These are phyloP conservation scores for Discostella stelligera DNA, from an alignment of 352 stramenopile species.

Conservation along the genomic window DNA sequence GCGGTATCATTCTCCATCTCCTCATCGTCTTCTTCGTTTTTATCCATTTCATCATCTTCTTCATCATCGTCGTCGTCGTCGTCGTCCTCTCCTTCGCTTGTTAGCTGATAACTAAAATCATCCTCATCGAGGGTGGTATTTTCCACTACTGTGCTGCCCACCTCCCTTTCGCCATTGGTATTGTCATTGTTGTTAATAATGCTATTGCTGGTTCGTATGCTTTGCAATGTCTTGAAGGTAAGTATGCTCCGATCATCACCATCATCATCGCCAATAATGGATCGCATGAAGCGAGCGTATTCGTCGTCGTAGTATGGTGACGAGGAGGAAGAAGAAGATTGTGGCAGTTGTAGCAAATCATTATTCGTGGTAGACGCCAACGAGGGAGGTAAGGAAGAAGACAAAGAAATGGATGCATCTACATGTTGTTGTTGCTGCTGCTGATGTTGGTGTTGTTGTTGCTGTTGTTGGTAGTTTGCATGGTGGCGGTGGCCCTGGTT, in stretches of 20 bases:
- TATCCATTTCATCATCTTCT: conserved; percentile 7
- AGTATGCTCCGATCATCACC: conserved; percentile 22
- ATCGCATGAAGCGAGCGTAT: conserved; percentile 48
- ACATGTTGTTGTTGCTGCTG: too few relatives aligned
- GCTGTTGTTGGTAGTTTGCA: background rate
- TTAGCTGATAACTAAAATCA: conserved; percentile 32
- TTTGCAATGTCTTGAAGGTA: conserved; percentile 38
- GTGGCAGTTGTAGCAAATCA: background rate
- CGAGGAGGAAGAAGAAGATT: conserved; percentile 4
- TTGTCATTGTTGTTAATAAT: conserved; percentile 59
- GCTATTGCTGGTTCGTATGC: conserved; percentile 22
- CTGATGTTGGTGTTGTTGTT: too few relatives aligned
- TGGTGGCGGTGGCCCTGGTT: background rate
- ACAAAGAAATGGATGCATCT: background rate
- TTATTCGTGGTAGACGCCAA: background rate
- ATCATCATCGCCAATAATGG: conserved; percentile 27
- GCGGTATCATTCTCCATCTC: conserved; percentile 10
- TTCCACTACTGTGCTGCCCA: background rate
- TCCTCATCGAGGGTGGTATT: conserved; percentile 19
- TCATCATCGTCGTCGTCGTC: conserved; percentile 41
- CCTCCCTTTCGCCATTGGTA: background rate
- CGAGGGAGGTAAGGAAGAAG: background rate
- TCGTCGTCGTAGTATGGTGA: conserved; percentile 28
- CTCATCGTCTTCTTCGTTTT: conserved; percentile 25
- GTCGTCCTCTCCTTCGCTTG: conserved; percentile 44